Conservation (phyloP, 164 flowering plant species). For the Magnolia officinalis region DNA sequence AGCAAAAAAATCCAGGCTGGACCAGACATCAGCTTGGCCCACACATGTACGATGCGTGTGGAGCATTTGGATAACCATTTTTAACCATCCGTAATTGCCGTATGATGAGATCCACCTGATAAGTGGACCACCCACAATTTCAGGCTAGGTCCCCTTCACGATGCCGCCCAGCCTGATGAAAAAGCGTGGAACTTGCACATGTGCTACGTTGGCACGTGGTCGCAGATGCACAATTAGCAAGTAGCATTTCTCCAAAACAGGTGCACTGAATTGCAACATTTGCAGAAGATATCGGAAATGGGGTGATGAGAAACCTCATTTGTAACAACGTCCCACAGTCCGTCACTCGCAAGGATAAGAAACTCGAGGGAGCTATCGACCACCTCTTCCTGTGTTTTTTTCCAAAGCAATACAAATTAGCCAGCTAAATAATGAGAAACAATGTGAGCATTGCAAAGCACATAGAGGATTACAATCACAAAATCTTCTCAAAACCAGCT, state of each 20-base stretch:
- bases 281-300: neutral
- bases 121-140: too few relatives aligned
- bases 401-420: slow-evolving; percentile 7
- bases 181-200: neutral
- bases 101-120: too few relatives aligned
- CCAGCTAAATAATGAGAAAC: neutral
- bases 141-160: too few relatives aligned
- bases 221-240: neutral
- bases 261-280: neutral
- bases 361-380: slow-evolving; percentile 86
- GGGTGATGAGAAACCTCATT: slow-evolving; percentile 55
- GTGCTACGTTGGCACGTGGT: neutral
- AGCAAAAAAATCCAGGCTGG: too few relatives aligned
- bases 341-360: slow-evolving; percentile 96
- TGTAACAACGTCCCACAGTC: slow-evolving; percentile 92
- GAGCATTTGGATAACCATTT: too few relatives aligned
- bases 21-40: too few relatives aligned
- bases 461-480: neutral
- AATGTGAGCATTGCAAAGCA: neutral
- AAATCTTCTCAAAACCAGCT: neutral
- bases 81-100: too few relatives aligned
- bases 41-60: too few relatives aligned
- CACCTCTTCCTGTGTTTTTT: slow-evolving; percentile 61
- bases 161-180: too few relatives aligned
- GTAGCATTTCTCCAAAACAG: too few relatives aligned